These are phyloP conservation scores for Fraxinus dipetala DNA, from an alignment of 305 asterid genomes.

Conservation along the genomic window DNA sequence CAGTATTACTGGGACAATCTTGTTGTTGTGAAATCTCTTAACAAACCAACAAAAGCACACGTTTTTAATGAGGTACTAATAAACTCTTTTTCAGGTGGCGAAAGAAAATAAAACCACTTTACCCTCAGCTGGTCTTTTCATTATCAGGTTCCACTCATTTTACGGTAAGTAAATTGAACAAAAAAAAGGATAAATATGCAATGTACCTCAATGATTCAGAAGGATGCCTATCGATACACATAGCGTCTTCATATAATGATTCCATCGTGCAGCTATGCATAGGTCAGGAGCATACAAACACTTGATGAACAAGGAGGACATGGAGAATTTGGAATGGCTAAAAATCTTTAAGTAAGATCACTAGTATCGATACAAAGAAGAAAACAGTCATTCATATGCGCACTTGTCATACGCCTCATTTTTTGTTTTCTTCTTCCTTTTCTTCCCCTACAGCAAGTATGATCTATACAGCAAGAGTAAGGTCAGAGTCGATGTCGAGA, in stretches of 20 bases:
- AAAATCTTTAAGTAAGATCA: conserved; percentile 40
- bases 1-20: neutral
- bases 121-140: conserved; percentile 58
- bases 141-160: conserved; percentile 55
- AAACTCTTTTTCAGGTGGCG: conserved; percentile 43
- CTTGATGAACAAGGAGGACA: conserved; percentile 57
- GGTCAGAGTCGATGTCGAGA: conserved; percentile 32
- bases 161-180: conserved; percentile 30
- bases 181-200: neutral
- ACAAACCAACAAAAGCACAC: neutral
- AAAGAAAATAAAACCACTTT: conserved; percentile 46
- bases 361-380: neutral
- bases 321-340: conserved; percentile 55
- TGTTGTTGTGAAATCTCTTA: neutral
- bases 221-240: neutral
- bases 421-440: neutral
- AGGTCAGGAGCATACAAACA: conserved; percentile 46
- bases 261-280: conserved; percentile 35
- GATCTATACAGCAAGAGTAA: conserved; percentile 50
- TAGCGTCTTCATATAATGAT: neutral
- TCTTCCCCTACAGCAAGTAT: conserved; percentile 31
- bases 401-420: neutral
- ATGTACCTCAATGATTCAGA: neutral
- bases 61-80: neutral
- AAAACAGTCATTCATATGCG: neutral